A percentile compares a stretch with the other conserved stretches of the same genome.
Evolutionary conservation across 78 protist species (phyloP).

Genomic region (Fonticula alba): DNA sequence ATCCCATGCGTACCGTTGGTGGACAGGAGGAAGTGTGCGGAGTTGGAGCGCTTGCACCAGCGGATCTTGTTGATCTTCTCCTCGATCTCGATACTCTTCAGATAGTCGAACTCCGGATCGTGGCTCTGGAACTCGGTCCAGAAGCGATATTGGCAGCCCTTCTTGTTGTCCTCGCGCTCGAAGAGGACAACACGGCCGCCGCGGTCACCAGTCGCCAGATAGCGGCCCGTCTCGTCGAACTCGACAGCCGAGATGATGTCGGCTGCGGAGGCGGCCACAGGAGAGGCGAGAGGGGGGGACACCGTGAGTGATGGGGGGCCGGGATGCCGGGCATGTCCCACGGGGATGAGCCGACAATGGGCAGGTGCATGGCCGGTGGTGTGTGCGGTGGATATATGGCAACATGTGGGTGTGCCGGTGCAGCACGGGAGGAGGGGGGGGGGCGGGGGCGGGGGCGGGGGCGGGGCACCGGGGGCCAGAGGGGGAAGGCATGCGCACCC

Average conservation of each 20-base stretch:
- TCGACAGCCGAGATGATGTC: conserved; percentile 81
- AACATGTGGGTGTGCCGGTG: background rate
- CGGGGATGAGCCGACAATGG: no score
- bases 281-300: background rate
- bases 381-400: background rate
- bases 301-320: background rate
- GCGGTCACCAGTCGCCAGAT: conserved; percentile 88
- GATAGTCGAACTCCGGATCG: conserved; percentile 90
- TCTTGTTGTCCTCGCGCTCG: conserved; percentile 4
- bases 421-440: background rate
- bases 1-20: conserved; percentile 55
- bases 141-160: conserved; percentile 46
- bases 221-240: conserved; percentile 74
- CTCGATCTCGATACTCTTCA: conserved; percentile 88
- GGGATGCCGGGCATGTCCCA: background rate
- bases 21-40: conserved; percentile 56
- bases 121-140: conserved; percentile 92
- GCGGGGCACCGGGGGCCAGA: background rate
- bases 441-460: background rate
- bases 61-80: conserved; percentile 88
- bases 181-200: conserved; percentile 81
- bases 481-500: background rate
- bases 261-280: conserved; percentile 17
- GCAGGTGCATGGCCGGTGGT: no score
- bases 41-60: conserved; percentile 45